A percentile compares a stretch with the other conserved stretches of the same genome.
phyloP scores from a whole-genome alignment of 2,329 filamentous ascomycete species.

The Pseudonectria buxi region DNA sequence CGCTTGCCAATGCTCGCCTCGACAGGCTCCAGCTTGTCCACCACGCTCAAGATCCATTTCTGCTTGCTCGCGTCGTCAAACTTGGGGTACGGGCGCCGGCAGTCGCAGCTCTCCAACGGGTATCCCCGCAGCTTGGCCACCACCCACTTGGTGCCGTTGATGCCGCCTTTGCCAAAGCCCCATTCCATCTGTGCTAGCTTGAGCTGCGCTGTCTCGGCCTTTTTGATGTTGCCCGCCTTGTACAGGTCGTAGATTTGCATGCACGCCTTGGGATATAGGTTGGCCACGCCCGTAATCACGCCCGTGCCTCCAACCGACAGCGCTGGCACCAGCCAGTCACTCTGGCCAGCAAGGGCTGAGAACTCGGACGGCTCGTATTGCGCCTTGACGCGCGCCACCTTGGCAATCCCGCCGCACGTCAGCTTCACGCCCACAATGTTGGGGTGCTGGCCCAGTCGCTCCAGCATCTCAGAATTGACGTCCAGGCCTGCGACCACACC shows the following conservation, averaged over 20 bases:
- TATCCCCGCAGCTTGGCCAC: constrained; percentile 49
- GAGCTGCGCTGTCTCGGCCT: constrained; percentile 43
- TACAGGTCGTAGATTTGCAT: constrained; percentile 43
- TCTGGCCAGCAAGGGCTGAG: constrained; percentile 62
- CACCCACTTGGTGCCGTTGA: constrained; percentile 56
- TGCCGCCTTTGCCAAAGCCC: constrained; percentile 51
- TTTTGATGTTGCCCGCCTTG: constrained; percentile 36
- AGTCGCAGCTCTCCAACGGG: constrained; percentile 42
- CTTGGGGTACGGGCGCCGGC: constrained; percentile 46
- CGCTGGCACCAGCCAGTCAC: constrained; percentile 62
- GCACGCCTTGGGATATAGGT: constrained; percentile 54
- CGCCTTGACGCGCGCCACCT: constrained; percentile 55
- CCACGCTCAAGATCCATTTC: constrained; percentile 25
- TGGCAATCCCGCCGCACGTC: constrained; percentile 68
- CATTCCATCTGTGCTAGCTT: constrained; percentile 47
- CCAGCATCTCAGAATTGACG: constrained; percentile 59
- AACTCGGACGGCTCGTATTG: constrained; percentile 50
- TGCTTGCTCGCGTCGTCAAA: constrained; percentile 32
- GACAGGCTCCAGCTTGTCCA: constrained; percentile 15
- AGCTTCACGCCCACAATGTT: constrained; percentile 67
- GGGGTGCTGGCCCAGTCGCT: constrained; percentile 47
- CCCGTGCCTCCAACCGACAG: constrained; percentile 52
- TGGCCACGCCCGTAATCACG: constrained; percentile 57
- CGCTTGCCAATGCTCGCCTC: constrained; percentile 19
- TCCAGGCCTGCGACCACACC: constrained; percentile 61